Evolutionary conservation across 139 green algal genomes (phyloP).

Genomic region (Coelastrella sp.): DNA sequence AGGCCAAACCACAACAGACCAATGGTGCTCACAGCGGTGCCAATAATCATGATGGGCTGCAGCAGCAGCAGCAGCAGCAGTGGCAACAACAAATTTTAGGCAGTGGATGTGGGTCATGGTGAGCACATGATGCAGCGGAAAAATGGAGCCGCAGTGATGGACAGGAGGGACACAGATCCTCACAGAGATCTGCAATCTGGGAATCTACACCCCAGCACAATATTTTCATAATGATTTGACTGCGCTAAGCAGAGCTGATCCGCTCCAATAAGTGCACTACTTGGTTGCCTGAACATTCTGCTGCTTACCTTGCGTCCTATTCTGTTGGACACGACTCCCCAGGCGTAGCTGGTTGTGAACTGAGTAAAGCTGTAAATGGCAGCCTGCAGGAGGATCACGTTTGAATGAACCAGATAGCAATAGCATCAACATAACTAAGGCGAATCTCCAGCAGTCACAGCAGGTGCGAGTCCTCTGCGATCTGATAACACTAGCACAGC

Average conservation of each 20-base stretch:
- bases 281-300: too few relatives aligned
- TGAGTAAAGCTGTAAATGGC: conserved; percentile 21
- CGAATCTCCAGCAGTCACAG: background rate
- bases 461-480: too few relatives aligned
- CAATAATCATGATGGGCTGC: conserved; percentile 76
- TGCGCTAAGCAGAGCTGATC: too few relatives aligned
- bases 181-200: too few relatives aligned
- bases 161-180: too few relatives aligned
- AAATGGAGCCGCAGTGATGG: too few relatives aligned
- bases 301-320: conserved; percentile 23
- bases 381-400: background rate
- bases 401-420: background rate
- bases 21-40: conserved; percentile 58
- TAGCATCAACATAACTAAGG: background rate
- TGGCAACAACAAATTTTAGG: conserved; percentile 1
- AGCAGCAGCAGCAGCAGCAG: background rate
- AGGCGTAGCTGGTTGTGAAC: conserved; percentile 5
- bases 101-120: too few relatives aligned
- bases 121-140: too few relatives aligned
- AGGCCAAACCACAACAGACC: conserved; percentile 72
- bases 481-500: too few relatives aligned
- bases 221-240: too few relatives aligned
- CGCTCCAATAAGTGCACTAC: too few relatives aligned
- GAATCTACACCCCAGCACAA: too few relatives aligned
- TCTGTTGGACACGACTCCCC: background rate